Base-by-base conservation (phyloP, 2,329 filamentous ascomycete species). In the Exophiala spinifera region DNA sequence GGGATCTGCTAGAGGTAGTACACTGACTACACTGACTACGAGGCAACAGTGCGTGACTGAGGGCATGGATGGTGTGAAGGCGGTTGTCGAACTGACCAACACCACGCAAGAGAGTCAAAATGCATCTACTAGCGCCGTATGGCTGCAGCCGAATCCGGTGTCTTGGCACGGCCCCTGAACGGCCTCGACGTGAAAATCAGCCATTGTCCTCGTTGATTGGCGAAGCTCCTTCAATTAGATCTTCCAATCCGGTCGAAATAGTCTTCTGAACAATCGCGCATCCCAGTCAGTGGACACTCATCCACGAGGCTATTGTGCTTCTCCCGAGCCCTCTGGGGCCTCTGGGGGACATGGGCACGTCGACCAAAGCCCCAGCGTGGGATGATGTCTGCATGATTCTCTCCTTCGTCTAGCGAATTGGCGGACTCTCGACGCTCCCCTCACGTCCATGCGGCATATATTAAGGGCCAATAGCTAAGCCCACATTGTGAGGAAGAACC, bases 31-130 rank as follows among this genome's bases (percentile, higher is more conserved):
- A 34, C 44, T 51, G 49, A 53, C 28, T 25, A 40, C 34, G 44
- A 28, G 20, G 44, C 28, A 25, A 14, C n/a, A 21, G 20, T 25
- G 49, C 49, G 57, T 57, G 52, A 55, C 45, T 45, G 48, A 47
- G 45, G 21, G 19, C 20, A 11, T 57, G 40, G 52, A 37, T 60
- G 57, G 55, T 60, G 57, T 60, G 57, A 60, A 60, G 51, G 57
- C 55, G 55, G 45, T 34, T 50, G 46, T 28, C 46, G 39, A 40
- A 60, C 48, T 55, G 57, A 60, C 57, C 54, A 60, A 57, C 39
- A 55, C 39, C 49, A 51, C 46, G 45, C 49, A 44, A 60, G 57
- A 53, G 50, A 40, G 28, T 14, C 34, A 31, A 43, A 19, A 53
- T 49, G 21, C 20, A n/a, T 40, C 48, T 17, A 34, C 39, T 59